phyloP scores from a whole-genome alignment of 2,329 filamentous ascomycete genomes.

The Plectosphaerella cucumerina region DNA sequence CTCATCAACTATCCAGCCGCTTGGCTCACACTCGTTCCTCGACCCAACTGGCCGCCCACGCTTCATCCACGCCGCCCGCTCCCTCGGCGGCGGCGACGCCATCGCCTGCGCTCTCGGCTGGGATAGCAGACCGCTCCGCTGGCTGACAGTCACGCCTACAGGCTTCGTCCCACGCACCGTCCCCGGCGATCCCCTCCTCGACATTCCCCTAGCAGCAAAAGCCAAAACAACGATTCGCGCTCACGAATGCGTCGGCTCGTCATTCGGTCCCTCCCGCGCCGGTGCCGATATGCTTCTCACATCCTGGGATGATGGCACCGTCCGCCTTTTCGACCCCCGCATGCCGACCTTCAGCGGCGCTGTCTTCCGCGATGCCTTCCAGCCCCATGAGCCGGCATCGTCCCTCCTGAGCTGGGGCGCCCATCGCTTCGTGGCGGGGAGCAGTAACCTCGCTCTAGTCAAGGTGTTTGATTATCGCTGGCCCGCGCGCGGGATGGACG shows the following conservation, averaged over 20 bases:
- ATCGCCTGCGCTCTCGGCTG: slow-evolving; percentile 42
- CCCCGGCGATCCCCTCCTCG: slow-evolving; percentile 23
- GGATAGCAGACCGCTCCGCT: slow-evolving; percentile 36
- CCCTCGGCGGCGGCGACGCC: slow-evolving; percentile 35
- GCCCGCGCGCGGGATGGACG: slow-evolving; percentile 19
- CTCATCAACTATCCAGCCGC: background rate
- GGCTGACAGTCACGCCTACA: slow-evolving; percentile 39
- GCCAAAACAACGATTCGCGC: slow-evolving; percentile 35
- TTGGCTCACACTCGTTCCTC: slow-evolving; percentile 8
- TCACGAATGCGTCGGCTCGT: slow-evolving; percentile 35
- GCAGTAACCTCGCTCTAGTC: slow-evolving; percentile 35
- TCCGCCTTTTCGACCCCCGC: slow-evolving; percentile 37
- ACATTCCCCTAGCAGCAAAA: slow-evolving; percentile 20
- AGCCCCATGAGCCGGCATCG: slow-evolving; percentile 40
- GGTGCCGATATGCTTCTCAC: slow-evolving; percentile 40
- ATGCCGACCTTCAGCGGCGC: slow-evolving; percentile 41
- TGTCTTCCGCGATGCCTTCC: slow-evolving; percentile 48
- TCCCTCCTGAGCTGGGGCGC: slow-evolving; percentile 45
- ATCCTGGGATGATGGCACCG: slow-evolving; percentile 50
- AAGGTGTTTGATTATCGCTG: slow-evolving; percentile 53
- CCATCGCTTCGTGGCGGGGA: slow-evolving; percentile 47
- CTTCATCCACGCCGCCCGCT: slow-evolving; percentile 33
- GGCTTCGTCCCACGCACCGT: slow-evolving; percentile 34
- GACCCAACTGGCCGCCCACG: slow-evolving; percentile 16
- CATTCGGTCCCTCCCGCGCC: slow-evolving; percentile 15